phyloP scores from a whole-genome alignment of 208 protist species.

The Wallacemonas sp. region DNA sequence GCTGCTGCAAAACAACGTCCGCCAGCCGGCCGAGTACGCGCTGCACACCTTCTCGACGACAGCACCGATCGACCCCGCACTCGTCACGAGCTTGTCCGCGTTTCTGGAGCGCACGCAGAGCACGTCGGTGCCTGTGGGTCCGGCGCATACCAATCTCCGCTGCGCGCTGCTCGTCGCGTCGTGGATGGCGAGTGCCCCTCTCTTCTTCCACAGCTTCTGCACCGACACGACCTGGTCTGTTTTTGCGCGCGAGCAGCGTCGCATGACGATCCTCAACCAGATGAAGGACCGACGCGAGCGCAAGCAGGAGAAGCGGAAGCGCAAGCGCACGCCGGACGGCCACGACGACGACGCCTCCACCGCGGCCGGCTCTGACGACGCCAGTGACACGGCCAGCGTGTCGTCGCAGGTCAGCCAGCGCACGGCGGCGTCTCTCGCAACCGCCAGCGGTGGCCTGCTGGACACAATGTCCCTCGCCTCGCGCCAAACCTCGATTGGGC shows the following conservation, averaged over 20 bases:
- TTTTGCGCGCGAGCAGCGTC: constrained; percentile 84
- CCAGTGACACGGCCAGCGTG: constrained; percentile 18
- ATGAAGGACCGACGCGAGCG: constrained; percentile 33
- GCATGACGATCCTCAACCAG: constrained; percentile 61
- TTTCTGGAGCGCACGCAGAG: neutral
- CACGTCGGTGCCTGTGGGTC: neutral
- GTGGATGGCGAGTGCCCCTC: constrained; percentile 66
- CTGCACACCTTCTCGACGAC: constrained; percentile 79
- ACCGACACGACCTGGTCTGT: constrained; percentile 63
- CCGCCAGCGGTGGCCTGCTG: constrained; percentile 4
- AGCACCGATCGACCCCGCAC: constrained; percentile 54
- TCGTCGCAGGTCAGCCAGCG: constrained; percentile 18
- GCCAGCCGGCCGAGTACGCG: constrained; percentile 57
- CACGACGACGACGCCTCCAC: neutral
- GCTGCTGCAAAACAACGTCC: constrained; percentile 78
- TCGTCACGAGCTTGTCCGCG: constrained; percentile 27
- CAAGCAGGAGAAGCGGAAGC: constrained; percentile 1
- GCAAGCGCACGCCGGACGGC: neutral
- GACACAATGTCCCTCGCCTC: constrained; percentile 25
- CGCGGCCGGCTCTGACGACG: neutral
- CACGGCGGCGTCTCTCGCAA: neutral
- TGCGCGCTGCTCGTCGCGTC: constrained; percentile 43
- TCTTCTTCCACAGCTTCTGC: constrained; percentile 86
- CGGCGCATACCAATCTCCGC: constrained; percentile 13
- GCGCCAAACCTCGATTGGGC: constrained; percentile 18